Conservation (phyloP, 2,329 filamentous ascomycete species). For the Fusarium haematococcum region DNA sequence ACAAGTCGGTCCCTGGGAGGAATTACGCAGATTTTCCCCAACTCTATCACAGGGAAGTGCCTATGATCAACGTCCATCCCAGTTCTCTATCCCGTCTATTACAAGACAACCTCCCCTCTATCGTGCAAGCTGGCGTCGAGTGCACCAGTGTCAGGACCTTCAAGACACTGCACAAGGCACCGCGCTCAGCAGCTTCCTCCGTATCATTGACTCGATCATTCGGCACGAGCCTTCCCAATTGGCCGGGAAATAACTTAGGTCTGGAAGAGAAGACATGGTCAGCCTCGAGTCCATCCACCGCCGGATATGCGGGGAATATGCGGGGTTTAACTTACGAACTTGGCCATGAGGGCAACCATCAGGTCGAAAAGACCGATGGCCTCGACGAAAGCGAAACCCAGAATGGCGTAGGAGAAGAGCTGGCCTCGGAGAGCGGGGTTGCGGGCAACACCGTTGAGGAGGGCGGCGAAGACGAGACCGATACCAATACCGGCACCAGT, state of each 20-base stretch:
- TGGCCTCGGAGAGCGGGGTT: slow-evolving; percentile 95
- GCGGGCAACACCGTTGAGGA: slow-evolving; percentile 89
- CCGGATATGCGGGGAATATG: background rate
- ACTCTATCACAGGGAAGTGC: slow-evolving; percentile 51
- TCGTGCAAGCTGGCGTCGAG: slow-evolving; percentile 48
- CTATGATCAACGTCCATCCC: slow-evolving; percentile 50
- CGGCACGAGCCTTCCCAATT: slow-evolving; percentile 52
- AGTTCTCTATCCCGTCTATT: slow-evolving; percentile 57
- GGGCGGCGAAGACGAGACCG: slow-evolving; percentile 91
- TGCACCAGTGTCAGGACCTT: slow-evolving; percentile 43
- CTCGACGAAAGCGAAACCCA: slow-evolving; percentile 95
- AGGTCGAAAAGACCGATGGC: slow-evolving; percentile 90
- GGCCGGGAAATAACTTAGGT: slow-evolving; percentile 52
- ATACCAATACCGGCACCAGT: slow-evolving; percentile 95
- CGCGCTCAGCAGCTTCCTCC: slow-evolving; percentile 44
- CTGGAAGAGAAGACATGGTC: slow-evolving; percentile 36
- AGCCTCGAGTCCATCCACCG: slow-evolving; percentile 6
- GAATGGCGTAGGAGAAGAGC: slow-evolving; percentile 96
- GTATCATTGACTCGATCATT: slow-evolving; percentile 51
- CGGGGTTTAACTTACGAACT: slow-evolving; percentile 74
- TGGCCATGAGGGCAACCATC: slow-evolving; percentile 95
- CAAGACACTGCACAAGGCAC: slow-evolving; percentile 44
- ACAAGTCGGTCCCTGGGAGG: slow-evolving; percentile 53
- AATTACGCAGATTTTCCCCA: slow-evolving; percentile 50
- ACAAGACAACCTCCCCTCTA: slow-evolving; percentile 53